Evolutionary conservation across 148 eudicot species (phyloP).

Genomic region (Heliosperma pusillum): DNA sequence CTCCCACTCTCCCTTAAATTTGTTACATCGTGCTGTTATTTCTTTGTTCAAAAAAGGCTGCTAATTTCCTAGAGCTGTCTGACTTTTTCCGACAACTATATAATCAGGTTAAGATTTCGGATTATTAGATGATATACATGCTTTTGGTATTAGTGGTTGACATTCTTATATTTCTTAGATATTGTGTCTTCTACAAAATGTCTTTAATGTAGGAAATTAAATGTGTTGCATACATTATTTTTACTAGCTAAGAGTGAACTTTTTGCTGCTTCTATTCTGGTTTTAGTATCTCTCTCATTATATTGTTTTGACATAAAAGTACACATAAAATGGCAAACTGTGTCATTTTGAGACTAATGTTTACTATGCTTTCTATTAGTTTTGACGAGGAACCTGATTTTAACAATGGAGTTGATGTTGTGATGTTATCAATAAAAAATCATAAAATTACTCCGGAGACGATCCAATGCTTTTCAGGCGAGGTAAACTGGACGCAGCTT

Average conservation of each 20-base stretch:
- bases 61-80: not conserved
- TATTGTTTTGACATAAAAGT: not conserved
- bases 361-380: conserved; percentile 29
- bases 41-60: not conserved
- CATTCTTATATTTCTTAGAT: not conserved
- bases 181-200: not conserved
- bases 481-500: conserved; percentile 76
- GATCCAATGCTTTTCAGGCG: conserved; percentile 53
- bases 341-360: not conserved
- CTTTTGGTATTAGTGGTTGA: conserved; percentile 1
- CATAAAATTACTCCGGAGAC: conserved; percentile 52
- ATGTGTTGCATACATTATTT: not conserved
- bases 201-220: not conserved
- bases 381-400: conserved; percentile 34
- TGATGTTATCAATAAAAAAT: conserved; percentile 48
- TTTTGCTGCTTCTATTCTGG: not conserved
- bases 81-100: not conserved
- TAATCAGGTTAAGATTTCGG: not conserved
- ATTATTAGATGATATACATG: not conserved
- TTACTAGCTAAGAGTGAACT: no score
- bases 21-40: not conserved
- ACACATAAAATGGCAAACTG: not conserved
- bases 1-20: not conserved
- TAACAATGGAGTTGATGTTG: conserved; percentile 41
- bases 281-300: not conserved